Conservation (phyloP, 345 rosid genomes). For the Bruguiera gymnorhiza region DNA sequence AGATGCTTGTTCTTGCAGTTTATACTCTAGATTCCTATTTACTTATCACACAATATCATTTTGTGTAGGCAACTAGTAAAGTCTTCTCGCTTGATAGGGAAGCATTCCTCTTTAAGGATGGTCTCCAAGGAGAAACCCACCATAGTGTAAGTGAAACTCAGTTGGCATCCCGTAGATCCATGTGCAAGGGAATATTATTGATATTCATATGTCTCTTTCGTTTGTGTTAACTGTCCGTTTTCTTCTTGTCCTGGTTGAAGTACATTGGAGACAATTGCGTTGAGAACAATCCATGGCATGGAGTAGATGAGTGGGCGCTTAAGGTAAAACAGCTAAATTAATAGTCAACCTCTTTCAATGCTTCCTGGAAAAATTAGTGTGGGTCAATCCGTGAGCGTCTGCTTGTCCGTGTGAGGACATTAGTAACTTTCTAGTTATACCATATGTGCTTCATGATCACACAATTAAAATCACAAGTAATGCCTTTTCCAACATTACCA, state of each 20-base stretch:
- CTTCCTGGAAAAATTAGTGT: too few relatives aligned
- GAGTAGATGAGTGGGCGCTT: constrained; percentile 73
- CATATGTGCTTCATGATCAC: too few relatives aligned
- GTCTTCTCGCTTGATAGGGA: constrained; percentile 88
- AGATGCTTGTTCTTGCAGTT: neutral
- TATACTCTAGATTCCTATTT: constrained; percentile 4
- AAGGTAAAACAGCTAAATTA: constrained; percentile 49
- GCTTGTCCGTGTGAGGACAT: too few relatives aligned
- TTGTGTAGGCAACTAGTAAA: constrained; percentile 66
- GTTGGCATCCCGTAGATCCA: constrained; percentile 9
- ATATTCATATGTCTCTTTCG: neutral
- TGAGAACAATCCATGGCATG: constrained; percentile 91
- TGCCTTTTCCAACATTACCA: too few relatives aligned
- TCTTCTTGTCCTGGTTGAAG: constrained; percentile 33
- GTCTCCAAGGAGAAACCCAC: constrained; percentile 88
- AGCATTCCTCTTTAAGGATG: constrained; percentile 81
- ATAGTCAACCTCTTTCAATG: too few relatives aligned
- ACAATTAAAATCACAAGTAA: too few relatives aligned
- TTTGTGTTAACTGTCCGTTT: constrained; percentile 6
- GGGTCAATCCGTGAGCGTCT: too few relatives aligned
- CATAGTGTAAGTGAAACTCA: constrained; percentile 64
- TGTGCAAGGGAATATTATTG: neutral
- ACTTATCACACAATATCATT: constrained; percentile 19
- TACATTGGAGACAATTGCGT: constrained; percentile 72
- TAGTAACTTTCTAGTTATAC: too few relatives aligned